Base-by-base conservation (phyloP, 345 rosid species). In the Reutealis trisperma region DNA sequence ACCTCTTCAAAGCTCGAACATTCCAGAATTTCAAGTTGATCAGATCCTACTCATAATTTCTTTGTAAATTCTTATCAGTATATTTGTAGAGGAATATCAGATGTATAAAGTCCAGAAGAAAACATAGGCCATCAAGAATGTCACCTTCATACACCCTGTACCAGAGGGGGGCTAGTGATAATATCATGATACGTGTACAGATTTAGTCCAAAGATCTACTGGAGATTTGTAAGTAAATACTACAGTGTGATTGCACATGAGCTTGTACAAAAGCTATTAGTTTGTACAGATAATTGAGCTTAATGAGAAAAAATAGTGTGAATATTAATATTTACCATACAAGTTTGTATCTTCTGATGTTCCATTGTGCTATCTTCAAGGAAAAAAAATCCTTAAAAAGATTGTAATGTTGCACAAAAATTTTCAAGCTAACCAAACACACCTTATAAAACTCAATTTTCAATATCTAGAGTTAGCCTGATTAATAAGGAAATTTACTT, bases 1-100 rank as follows among this genome's bases (percentile, higher is more conserved):
- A 79, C 84, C 79, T 89, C 63, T 89, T 87, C 78, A 89, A 77
- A 66, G 83, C 88, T 67, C 80, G 85, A 74, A 81, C 79, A 9
- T 81, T 86, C 77, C 87, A 81, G 58, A 84, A 74, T 77, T 86
- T 87, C 79, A 82, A 86, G 75, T 74, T 78, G 45, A 63, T 86
- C 81, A 84, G 85, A 82, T 89, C 87, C 58, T 74, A 73, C 84
- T 82, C 90, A 1, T 86, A 71, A 77, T 10, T 52, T 30, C 7
- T 52, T 4, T 32, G 18, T 41, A 51, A 47, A 44, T 67, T 14
- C 49, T 19, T 21, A 4, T 11, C 45, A 34, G 72, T 25, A 72
- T 57, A 73, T 65, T 42, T 71, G 79, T 70, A 76, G 45, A 75
- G 62, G 70, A 59, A 52, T 58, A 18, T 21, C 54, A 8, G 74